These are phyloP conservation scores for Penicillium sp. DNA, from an alignment of 2,329 filamentous ascomycete species.

Conservation along the genomic window DNA sequence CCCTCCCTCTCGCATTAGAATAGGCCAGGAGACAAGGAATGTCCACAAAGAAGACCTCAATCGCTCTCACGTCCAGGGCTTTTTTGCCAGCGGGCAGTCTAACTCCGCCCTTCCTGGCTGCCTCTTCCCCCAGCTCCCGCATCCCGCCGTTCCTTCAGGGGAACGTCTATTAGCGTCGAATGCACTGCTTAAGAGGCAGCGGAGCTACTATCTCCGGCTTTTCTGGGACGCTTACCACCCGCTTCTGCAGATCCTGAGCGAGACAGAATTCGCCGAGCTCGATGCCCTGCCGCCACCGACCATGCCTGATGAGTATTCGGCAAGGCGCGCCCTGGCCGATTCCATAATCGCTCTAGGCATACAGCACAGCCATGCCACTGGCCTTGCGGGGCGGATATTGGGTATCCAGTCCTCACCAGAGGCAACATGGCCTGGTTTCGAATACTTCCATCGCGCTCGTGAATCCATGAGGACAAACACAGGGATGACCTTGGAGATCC, in stretches of 20 bases:
- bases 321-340: not conserved
- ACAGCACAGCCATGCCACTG: not conserved
- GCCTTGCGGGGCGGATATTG: not conserved
- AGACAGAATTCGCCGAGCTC: not conserved
- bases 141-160: not conserved
- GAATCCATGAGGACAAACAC: not conserved
- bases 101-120: not conserved
- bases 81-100: not conserved
- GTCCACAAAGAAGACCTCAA: not conserved
- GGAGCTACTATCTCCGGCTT: not conserved
- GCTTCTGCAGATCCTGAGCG: not conserved
- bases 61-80: not conserved
- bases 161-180: not conserved
- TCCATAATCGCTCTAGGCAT: not conserved
- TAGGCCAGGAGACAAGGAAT: not conserved
- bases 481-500: not conserved
- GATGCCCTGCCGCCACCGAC: not conserved
- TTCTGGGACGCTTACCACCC: not conserved
- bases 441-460: not conserved
- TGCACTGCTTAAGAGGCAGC: not conserved
- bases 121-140: not conserved
- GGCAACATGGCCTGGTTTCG: not conserved
- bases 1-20: not conserved
- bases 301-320: not conserved
- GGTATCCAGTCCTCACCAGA: not conserved